These are phyloP conservation scores for Sporobolomyces pararoseus DNA, from an alignment of 768 basidiomycete species.

Conservation along the genomic window DNA sequence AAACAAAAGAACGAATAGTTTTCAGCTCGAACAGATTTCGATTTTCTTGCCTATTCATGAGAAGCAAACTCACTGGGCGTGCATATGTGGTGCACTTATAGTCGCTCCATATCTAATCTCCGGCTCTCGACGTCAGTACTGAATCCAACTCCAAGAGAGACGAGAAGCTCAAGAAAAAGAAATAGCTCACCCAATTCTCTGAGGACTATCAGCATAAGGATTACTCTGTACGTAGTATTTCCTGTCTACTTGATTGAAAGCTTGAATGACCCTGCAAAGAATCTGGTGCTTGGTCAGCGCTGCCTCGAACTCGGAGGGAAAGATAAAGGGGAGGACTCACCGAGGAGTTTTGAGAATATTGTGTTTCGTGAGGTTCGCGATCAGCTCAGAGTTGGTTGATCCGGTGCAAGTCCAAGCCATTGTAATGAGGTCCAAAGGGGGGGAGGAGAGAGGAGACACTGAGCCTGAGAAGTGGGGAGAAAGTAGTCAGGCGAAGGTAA, in stretches of 20 bases:
- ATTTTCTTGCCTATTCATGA: too few species aligned
- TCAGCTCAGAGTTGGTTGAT: constrained; percentile 65
- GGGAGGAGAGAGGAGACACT: not conserved
- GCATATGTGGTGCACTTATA: constrained; percentile 97
- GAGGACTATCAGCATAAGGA: constrained; percentile 77
- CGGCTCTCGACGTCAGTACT: not conserved
- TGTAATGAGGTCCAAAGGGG: not conserved
- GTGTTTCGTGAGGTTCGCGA: constrained; percentile 58
- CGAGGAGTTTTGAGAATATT: constrained; percentile 19
- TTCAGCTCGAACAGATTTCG: constrained; percentile 55
- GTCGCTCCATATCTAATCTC: constrained; percentile 78
- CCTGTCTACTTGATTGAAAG: constrained; percentile 28
- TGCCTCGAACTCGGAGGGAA: not conserved
- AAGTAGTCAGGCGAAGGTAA: not conserved
- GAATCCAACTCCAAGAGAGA: not conserved
- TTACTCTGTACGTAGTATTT: constrained; percentile 30
- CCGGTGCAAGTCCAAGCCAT: constrained; percentile 86
- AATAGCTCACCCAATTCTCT: constrained; percentile 52
- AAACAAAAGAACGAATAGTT: constrained; percentile 52
- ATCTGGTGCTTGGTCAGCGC: not conserved
- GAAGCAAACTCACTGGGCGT: constrained; percentile 44
- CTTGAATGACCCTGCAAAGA: constrained; percentile 19
- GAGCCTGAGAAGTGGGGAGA: not conserved
- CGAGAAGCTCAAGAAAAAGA: not conserved
- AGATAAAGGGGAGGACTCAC: not conserved